A percentile compares a stretch with the other conserved stretches of the same genome.
Evolutionary conservation across 352 stramenopile species (phyloP).

Genomic region (Phytopythium cucurbitacearum): DNA sequence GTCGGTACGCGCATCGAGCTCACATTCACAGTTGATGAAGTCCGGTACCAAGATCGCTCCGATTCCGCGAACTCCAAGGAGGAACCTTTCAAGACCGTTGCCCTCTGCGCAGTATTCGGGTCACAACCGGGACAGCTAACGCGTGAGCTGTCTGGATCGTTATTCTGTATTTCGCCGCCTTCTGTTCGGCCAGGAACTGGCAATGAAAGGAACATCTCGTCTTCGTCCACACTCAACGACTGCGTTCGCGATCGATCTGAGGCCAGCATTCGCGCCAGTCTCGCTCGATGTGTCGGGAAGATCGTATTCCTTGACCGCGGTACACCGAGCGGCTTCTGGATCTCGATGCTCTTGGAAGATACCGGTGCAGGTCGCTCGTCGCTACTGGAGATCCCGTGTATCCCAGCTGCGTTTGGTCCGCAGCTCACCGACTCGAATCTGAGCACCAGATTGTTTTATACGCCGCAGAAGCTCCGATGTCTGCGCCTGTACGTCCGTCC

Average conservation of each 20-base stretch:
- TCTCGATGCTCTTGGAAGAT: slow-evolving; percentile 26
- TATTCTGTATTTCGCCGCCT: slow-evolving; percentile 16
- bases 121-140: slow-evolving; percentile 33
- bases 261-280: slow-evolving; percentile 35
- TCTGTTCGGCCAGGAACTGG: no score
- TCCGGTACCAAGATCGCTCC: slow-evolving; percentile 14
- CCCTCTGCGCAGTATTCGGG: slow-evolving; percentile 52
- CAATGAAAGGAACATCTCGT: slow-evolving; percentile 1
- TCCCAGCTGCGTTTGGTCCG: slow-evolving; percentile 51
- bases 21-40: slow-evolving; percentile 32
- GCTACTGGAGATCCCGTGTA: slow-evolving; percentile 51
- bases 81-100: slow-evolving; percentile 10
- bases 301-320: slow-evolving; percentile 55
- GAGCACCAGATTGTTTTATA: slow-evolving; percentile 53
- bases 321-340: slow-evolving; percentile 49
- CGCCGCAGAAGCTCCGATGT: slow-evolving; percentile 53
- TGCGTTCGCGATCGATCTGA: slow-evolving; percentile 44
- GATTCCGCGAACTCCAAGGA: slow-evolving; percentile 6
- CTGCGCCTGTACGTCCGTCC: slow-evolving; percentile 63
- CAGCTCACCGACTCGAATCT: slow-evolving; percentile 27
- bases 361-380: slow-evolving; percentile 7
- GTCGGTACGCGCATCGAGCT: slow-evolving; percentile 43
- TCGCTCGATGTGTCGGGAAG: slow-evolving; percentile 37
- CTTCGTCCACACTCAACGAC: slow-evolving; percentile 22
- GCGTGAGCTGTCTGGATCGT: slow-evolving; percentile 29